Conservation (phyloP, 2,329 filamentous ascomycete species). For the Hypoxylon sp. region DNA sequence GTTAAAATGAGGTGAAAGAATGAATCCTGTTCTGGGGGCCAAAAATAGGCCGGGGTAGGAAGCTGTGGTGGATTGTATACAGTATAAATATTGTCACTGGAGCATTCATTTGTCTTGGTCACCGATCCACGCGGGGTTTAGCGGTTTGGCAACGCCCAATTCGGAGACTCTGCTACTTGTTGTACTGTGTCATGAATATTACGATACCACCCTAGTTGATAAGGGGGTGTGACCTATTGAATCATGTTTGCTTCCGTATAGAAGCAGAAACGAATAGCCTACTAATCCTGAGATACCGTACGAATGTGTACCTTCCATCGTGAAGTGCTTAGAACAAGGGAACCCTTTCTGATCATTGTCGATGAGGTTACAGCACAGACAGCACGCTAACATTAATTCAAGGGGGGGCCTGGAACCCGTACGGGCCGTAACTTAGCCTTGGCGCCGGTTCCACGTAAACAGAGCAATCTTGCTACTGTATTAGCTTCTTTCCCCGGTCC, state of each 20-base stretch:
- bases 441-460: conserved; percentile 17
- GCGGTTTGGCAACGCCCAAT: too few species aligned
- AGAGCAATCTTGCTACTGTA: conserved; percentile 3
- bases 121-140: conserved; percentile 10
- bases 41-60: conserved; percentile 7
- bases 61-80: conserved; percentile 1
- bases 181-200: conserved; percentile 8
- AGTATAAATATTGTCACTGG: conserved; percentile 4
- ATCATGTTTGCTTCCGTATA: not conserved
- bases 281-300: not conserved
- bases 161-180: conserved; percentile 6
- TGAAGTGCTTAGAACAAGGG: too few species aligned
- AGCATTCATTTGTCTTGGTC: conserved; percentile 5
- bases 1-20: conserved; percentile 10
- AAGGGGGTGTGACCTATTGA: not conserved
- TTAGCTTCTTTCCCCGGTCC: conserved; percentile 6
- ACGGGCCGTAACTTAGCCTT: conserved; percentile 12
- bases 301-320: not conserved
- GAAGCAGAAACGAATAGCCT: not conserved
- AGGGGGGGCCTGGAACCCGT: conserved; percentile 1
- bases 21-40: not conserved
- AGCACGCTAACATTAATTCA: conserved; percentile 7
- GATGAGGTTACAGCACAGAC: conserved; percentile 13
- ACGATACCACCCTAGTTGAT: conserved; percentile 3
- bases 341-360: conserved; percentile 2